Evolutionary conservation across 768 basidiomycete species (phyloP), one percentile per base, ranked within the genome.

Genomic region (Suillus weaverae): DNA sequence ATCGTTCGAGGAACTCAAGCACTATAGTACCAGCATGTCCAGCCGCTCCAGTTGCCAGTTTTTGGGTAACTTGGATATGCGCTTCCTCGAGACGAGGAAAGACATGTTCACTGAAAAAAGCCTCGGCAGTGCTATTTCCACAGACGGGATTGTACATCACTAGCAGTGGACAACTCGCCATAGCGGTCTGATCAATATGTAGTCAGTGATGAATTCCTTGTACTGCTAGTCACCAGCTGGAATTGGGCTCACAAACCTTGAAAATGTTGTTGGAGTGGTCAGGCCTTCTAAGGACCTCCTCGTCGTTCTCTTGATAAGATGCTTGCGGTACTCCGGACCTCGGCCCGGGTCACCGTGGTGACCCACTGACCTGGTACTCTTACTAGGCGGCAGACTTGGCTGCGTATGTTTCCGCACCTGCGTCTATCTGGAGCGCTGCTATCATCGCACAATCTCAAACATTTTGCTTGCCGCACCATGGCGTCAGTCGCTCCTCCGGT

Each of bases 61-160:
- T 73, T n/a, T 71, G 64, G 14, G 62, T 48, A 18, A 76, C 70
- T 50, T 76, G 71, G n/a, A 76, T 68, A 62, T 81, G 72, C n/a
- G 76, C 67, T 9, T 72, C 14, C 38, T 66, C 62, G 44, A 95
- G 84, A 8, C 88, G 78, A 5, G 92, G 91, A 22, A 90, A 71
- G 66, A 95, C 88, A 30, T 86, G 81, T 0, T 80, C 74, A 9
- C 83, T 71, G 69, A 93, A 84, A 71, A 92, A 84, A 2, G 79
- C 68, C 66, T 79, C 71, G 16, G 88, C 90, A 22, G 82, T 79
- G 62, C 81, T 72, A 70, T 87, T 80, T 6, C 94, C 94, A 69
- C 83, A 87, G 64, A 80, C 86, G 33, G 94, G 94, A 69, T 96
- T 96, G 78, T 89, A 90, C 64, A 95, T 72, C 41, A 87, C 81